Base-by-base conservation (phyloP, 768 basidiomycete species). In the Pleurotus sapidus region DNA sequence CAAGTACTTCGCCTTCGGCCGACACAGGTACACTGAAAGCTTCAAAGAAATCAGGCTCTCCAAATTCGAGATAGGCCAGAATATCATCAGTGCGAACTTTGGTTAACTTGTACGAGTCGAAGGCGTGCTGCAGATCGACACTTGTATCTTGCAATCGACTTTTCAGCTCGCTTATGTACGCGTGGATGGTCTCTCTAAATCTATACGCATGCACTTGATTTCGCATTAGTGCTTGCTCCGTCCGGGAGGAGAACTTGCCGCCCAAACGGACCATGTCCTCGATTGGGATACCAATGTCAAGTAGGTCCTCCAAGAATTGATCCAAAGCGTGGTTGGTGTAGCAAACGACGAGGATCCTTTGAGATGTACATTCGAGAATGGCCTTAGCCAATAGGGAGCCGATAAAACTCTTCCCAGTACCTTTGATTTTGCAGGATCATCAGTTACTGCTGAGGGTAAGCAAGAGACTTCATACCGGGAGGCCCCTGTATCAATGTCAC, bases 321-420 rank as follows among this genome's bases (percentile, higher is more conserved):
- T 89, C 88, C 0, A 90, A 77, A 0, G 88, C 88, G 46, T 90
- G 88, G 57, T 90, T 90, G 1, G 88, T 90, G 60, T 82, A 89
- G 60, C 87, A 88, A 15, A 87, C 83, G 1, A 89, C 85, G 4
- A 89, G 78, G 20, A 90, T 87, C 0, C 65, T 82, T 50, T 76
- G 72, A 0, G 62, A 15, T 0, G 80, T 80, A 55, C 68, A 67
- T 12, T 81, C 76, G 48, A 87, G 78, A 4, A 88, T 67, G 3
- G 78, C 70, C 61, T 88, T 89, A 0, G 85, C 86, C 0, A 89
- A 68, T 1, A 89, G 72, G 0, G 85, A 84, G 0, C 88, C 88
- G 20, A 89, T 83, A 63, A 88, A 88, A 0, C 86, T 88, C 57
- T 90, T 90, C 1, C 88, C 88, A 0, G 88, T 90, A 1, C 88